These are phyloP conservation scores for Penicillium sp. DNA, from an alignment of 2,329 filamentous ascomycete genomes.

Conservation along the genomic window DNA sequence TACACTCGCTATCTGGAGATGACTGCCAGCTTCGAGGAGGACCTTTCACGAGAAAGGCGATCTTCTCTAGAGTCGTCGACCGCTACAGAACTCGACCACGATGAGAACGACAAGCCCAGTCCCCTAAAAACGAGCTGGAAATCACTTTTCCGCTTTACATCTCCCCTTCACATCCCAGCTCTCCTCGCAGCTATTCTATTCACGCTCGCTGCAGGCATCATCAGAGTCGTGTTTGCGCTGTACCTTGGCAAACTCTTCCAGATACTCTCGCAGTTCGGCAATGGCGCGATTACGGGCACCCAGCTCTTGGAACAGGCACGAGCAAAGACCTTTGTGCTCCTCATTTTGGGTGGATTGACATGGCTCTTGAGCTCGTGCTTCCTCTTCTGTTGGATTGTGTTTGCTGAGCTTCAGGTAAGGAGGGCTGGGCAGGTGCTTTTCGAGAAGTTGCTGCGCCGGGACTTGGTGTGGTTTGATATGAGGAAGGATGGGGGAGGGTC, in stretches of 20 bases:
- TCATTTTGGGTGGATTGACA: conserved; percentile 59
- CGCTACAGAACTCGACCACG: background rate
- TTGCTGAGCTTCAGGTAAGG: conserved; percentile 76
- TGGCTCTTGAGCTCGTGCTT: conserved; percentile 67
- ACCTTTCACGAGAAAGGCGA: background rate
- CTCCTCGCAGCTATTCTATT: conserved; percentile 54
- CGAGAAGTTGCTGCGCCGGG: conserved; percentile 62
- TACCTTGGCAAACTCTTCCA: conserved; percentile 73
- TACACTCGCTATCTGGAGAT: background rate
- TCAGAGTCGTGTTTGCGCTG: conserved; percentile 63
- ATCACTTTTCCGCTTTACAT: conserved; percentile 69
- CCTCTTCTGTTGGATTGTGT: conserved; percentile 67
- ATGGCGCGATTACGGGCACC: conserved; percentile 46
- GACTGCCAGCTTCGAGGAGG: background rate
- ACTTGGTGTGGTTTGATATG: conserved; percentile 79
- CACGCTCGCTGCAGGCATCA: conserved; percentile 57
- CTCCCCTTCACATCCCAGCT: conserved; percentile 53
- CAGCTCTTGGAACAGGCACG: conserved; percentile 56
- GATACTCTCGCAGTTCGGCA: conserved; percentile 63
- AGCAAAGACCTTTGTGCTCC: conserved; percentile 59
- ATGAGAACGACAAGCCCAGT: background rate
- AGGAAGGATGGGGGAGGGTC: conserved; percentile 67
- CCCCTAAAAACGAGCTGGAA: conserved; percentile 38
- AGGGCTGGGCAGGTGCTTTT: conserved; percentile 65
- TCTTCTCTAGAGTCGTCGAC: too few species aligned